Conservation (phyloP, 306 rosid genomes). For the Rubus parviflorus region DNA sequence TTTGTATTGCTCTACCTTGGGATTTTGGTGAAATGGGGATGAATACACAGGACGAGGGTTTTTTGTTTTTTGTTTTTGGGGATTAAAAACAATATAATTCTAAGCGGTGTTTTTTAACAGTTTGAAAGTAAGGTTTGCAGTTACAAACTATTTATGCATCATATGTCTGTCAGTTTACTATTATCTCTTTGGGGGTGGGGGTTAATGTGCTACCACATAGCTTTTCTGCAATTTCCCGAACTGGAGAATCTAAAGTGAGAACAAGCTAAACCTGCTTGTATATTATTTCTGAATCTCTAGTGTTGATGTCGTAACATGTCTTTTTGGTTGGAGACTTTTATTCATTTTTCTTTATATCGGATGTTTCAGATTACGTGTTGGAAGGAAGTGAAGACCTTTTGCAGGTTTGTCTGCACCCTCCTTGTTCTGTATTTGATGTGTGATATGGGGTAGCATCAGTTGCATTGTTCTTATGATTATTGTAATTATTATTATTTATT, state of each 20-base stretch:
- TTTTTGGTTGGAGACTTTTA: constrained; percentile 18
- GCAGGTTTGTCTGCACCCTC: constrained; percentile 53
- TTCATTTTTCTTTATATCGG: neutral
- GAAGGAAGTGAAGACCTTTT: constrained; percentile 99
- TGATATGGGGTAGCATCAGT: constrained; percentile 19
- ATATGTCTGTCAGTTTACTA: neutral
- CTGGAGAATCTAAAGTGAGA: neutral
- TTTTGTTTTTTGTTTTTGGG: neutral
- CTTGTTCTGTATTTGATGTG: constrained; percentile 2
- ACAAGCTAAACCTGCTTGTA: neutral
- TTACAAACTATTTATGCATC: neutral
- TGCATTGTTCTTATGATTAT: neutral
- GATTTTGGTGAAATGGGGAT: neutral
- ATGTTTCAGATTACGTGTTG: constrained; percentile 77
- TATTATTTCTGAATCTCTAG: neutral
- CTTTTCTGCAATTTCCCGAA: neutral
- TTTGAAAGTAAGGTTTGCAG: neutral
- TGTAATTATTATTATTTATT: neutral
- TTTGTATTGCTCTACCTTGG: neutral
- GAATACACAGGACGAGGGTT: neutral
- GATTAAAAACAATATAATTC: neutral
- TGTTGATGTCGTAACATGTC: neutral
- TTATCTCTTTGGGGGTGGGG: neutral
- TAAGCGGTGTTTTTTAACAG: neutral
- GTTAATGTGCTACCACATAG: neutral